Base-by-base conservation (phyloP, 2,329 filamentous ascomycete species). In the Blastomyces parvus region DNA sequence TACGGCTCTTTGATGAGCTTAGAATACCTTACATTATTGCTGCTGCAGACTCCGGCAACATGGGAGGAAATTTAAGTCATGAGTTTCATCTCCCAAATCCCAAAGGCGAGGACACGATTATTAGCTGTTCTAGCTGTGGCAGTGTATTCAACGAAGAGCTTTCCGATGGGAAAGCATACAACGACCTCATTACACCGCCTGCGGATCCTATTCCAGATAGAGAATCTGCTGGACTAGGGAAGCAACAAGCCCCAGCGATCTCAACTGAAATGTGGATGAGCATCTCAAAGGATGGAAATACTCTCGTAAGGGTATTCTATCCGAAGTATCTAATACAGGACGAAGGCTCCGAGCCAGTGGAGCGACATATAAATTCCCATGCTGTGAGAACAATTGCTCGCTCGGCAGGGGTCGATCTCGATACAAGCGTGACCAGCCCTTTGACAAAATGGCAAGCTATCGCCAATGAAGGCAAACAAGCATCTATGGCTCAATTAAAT, bases 1-100 rank as follows among this genome's bases (percentile, higher is more conserved):
- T 80, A 14, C 82, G 82, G 22, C 83, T 99, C 60, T 95, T 99
- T 70, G 78, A 89, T 55, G 90, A 95, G 64, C 80, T 99, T 42
- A 91, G 88, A 67, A 74, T 99, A 17, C 91, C 91, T 0, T 90
- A 94, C 67, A 75, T 96, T 0, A 87, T 95, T 25, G 93, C 93
- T 1, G 86, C 90, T 69, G 94, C 94, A 7, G 92, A 92, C 73
- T 97, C 93, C 0, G 94, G 94, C n/a, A 90, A 91, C 67, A 99
- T 99, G 84, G 94, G 94, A 40, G 94, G 94, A 14, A 88, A 87
- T 67, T 77, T 96, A 46, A 97, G 92, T 74, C 94, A 99, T 73
- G 94, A 99, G 71, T 99, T 95, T 72, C 94, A 97, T 72, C 87
- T 96, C 60, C 83, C 88, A 1, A 90, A 87, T 38, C 72, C 83